Evolutionary conservation across 345 rosid species (phyloP), one percentile per base, ranked within the genome.

Genomic region (Aurinia saxatilis): DNA sequence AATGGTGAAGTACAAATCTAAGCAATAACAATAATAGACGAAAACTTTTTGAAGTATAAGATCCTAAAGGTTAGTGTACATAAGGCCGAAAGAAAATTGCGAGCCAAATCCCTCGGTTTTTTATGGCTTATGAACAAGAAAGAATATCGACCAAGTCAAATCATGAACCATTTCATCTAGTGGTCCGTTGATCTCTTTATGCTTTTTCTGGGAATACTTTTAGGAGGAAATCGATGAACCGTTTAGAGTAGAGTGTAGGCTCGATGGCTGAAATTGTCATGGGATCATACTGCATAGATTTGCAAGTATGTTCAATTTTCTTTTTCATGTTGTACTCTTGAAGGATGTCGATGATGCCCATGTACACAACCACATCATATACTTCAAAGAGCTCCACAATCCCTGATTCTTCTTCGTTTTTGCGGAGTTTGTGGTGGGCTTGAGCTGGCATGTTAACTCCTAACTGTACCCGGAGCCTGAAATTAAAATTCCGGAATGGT

Each of bases 381-480:
- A 93, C 81, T 82, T 87, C 90, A 39, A 87, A 85, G 14, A 81
- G 90, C 70, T 89, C 97, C 4, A 79, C 80, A 19, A 78, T 88
- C 9, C 67, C 16, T 0, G 91, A 57, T 30, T 81, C 84, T 0
- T 70, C 72, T 53, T 70, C 74, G 11, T 77, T 77, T 52, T 76
- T 74, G 11, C 1, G 58, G 56, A 89, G 66, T 75, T 81, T 87
- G 48, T 54, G 86, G 53, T 70, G 84, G 23, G 96, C 99, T 72
- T 87, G 90, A 7, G 97, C 96, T 0, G 97, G 99, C 99, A 93
- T 93, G 86, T 93, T 87, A 35, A 87, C 99, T 63, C 99, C 99
- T 67, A 93, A 55, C 68, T 93, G 96, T 60, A 93, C 99, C 40
- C 84, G 88, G 56, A 93, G 82, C 83, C 99, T 93, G 77, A 40